Conservation (phyloP, 257 asterid species). For the Solanum boliviense region DNA sequence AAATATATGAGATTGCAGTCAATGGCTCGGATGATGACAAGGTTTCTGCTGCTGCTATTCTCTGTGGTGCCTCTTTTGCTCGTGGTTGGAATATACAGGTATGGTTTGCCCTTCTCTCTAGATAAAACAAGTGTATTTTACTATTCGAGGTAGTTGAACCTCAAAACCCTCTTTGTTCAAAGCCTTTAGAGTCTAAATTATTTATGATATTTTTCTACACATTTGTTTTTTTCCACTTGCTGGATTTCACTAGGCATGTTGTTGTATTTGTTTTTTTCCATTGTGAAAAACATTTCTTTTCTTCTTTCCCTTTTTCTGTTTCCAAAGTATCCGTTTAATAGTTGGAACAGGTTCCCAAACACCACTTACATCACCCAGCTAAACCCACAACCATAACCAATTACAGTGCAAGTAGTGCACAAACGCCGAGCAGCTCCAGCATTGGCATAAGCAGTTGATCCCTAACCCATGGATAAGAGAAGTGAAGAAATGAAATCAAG, state of each 20-base stretch:
- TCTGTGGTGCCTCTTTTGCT: slow-evolving; percentile 86
- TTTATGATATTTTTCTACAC: background rate
- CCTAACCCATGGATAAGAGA: background rate
- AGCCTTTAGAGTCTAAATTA: background rate
- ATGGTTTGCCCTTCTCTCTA: background rate
- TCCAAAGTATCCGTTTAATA: background rate
- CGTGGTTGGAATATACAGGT: slow-evolving; percentile 99
- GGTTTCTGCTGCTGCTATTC: slow-evolving; percentile 82
- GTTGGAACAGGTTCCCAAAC: background rate
- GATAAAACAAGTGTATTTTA: background rate
- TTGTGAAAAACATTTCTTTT: background rate
- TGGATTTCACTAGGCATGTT: background rate
- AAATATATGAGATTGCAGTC: slow-evolving; percentile 79
- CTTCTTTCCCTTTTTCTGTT: background rate
- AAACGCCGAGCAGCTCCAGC: background rate
- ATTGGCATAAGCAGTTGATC: background rate
- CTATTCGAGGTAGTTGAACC: background rate
- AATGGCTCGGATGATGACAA: slow-evolving; percentile 87
- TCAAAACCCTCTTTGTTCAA: background rate
- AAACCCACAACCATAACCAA: background rate
- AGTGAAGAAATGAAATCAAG: background rate
- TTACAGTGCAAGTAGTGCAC: background rate
- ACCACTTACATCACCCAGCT: background rate
- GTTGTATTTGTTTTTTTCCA: background rate
- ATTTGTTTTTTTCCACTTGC: background rate